phyloP scores from a whole-genome alignment of 176 grass and related monocot genomes.

The Paspalum notatum region DNA sequence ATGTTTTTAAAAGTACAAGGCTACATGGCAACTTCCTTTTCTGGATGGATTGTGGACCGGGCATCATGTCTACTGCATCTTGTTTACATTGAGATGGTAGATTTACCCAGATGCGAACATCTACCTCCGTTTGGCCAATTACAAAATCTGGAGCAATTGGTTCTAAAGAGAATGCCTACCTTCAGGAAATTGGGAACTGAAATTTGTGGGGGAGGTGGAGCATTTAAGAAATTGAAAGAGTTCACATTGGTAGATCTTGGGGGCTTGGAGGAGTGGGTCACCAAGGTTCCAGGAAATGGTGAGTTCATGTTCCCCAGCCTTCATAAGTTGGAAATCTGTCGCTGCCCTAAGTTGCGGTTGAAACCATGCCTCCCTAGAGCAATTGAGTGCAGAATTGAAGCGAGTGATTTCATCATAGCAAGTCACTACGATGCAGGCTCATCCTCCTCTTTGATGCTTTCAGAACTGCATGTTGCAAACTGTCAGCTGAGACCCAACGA shows the following conservation, averaged over 20 bases:
- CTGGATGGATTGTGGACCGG: background rate
- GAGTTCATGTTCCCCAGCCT: constrained; percentile 6
- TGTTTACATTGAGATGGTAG: constrained; percentile 13
- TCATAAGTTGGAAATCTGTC: background rate
- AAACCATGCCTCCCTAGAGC: constrained; percentile 5
- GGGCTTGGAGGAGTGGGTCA: background rate
- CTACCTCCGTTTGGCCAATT: constrained; percentile 7
- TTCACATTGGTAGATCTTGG: background rate
- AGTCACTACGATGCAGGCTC: background rate
- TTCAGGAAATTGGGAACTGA: background rate
- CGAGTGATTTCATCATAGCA: background rate
- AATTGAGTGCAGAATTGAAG: background rate
- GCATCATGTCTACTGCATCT: background rate
- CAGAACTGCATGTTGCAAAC: background rate
- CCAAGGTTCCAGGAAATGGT: background rate
- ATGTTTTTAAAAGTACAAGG: background rate
- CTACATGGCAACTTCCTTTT: background rate
- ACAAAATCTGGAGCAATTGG: background rate
- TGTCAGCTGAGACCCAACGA: background rate
- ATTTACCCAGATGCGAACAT: background rate
- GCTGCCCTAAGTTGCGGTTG: background rate
- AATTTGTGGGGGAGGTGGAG: constrained; percentile 9
- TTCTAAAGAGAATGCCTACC: background rate
- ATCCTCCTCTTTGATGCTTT: background rate
- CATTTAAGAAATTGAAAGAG: background rate